phyloP scores from a whole-genome alignment of 2,329 filamentous ascomycete species.

The Venturia effusa region DNA sequence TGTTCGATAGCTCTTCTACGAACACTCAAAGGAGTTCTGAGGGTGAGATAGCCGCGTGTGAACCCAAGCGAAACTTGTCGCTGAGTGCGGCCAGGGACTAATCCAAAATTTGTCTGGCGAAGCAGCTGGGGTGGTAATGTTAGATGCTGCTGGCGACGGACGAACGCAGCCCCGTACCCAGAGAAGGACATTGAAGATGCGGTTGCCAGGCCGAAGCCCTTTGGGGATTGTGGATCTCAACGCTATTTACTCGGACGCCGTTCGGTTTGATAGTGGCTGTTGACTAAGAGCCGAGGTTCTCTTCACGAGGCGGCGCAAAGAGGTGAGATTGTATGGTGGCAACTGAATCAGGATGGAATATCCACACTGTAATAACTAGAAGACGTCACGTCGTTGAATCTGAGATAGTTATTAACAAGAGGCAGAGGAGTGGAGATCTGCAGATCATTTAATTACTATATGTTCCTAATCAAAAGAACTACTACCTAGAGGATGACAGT shows the following conservation, averaged over 20 bases:
- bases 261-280: not conserved
- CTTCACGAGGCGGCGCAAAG: not conserved
- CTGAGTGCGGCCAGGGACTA: not conserved
- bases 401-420: no score
- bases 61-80: not conserved
- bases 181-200: conserved; percentile 1
- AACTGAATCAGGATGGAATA: not conserved
- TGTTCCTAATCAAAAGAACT: not conserved
- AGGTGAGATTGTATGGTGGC: not conserved
- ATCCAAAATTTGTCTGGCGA: not conserved
- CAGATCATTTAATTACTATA: not conserved
- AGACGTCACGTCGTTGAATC: no score
- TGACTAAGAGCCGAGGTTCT: not conserved
- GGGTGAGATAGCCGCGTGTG: not conserved
- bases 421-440: not conserved
- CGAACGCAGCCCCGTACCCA: not conserved
- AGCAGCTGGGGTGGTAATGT: not conserved
- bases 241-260: not conserved
- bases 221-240: not conserved
- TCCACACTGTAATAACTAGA: no score
- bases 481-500: not conserved
- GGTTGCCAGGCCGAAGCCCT: not conserved
- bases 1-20: not conserved
- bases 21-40: not conserved
- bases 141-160: conserved; percentile 1